Conservation (phyloP, 202 grass and related monocot species). For the Saccharum hybrid region DNA sequence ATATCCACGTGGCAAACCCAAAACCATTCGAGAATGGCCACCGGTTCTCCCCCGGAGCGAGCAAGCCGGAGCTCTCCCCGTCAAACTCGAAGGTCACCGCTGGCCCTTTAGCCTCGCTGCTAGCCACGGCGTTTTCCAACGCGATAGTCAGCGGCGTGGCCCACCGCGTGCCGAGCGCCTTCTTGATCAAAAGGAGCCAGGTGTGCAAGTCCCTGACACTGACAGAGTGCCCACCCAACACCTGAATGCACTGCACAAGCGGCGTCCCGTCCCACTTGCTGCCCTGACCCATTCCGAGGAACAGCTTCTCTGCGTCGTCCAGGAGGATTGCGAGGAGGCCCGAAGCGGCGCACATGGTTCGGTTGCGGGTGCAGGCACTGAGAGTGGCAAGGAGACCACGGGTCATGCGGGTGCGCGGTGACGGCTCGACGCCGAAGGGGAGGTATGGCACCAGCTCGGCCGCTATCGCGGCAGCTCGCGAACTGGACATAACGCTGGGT, state of each 20-base stretch:
- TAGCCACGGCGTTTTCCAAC: constrained; percentile 79
- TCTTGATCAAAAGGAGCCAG: constrained; percentile 84
- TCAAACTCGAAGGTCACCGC: constrained; percentile 81
- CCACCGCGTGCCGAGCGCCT: constrained; percentile 66
- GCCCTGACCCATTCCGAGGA: constrained; percentile 57
- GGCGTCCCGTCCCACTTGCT: constrained; percentile 74
- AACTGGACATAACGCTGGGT: constrained; percentile 87
- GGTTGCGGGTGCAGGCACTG: constrained; percentile 84
- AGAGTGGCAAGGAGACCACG: constrained; percentile 76
- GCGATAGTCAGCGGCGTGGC: constrained; percentile 64
- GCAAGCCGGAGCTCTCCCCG: constrained; percentile 84
- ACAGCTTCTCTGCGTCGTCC: constrained; percentile 70
- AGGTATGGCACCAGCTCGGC: constrained; percentile 76
- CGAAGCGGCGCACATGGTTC: constrained; percentile 83
- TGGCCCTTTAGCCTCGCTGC: constrained; percentile 79
- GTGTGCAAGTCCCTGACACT: constrained; percentile 73
- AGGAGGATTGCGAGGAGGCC: constrained; percentile 73
- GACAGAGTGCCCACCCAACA: constrained; percentile 75
- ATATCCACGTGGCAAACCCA: constrained; percentile 95
- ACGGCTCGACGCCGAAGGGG: constrained; percentile 79
- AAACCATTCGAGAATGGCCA: constrained; percentile 96
- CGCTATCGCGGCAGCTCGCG: constrained; percentile 76
- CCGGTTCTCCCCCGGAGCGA: constrained; percentile 72
- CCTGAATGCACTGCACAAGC: constrained; percentile 78
- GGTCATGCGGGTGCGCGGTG: constrained; percentile 81